Evolutionary conservation across 352 stramenopile species (phyloP).

Genomic region (Phytophthora crassamura): DNA sequence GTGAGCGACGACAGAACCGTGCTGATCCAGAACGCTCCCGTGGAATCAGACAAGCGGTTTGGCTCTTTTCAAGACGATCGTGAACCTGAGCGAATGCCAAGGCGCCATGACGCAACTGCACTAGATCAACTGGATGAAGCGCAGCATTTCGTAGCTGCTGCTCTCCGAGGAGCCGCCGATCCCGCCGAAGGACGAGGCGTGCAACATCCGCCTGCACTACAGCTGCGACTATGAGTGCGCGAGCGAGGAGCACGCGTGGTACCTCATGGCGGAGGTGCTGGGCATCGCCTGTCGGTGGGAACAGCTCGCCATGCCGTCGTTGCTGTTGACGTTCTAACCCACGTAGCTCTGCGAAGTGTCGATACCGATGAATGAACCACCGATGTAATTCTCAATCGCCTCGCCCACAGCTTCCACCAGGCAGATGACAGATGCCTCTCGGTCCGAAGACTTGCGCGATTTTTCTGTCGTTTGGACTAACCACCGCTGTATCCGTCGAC

Average conservation of each 20-base stretch:
- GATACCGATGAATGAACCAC: too few species aligned
- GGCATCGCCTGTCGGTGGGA: slow-evolving; percentile 51
- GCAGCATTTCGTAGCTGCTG: slow-evolving; percentile 50
- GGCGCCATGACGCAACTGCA: slow-evolving; percentile 24
- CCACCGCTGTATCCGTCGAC: too few species aligned
- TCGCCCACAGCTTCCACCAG: too few species aligned
- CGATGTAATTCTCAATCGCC: too few species aligned
- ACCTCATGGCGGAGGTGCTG: slow-evolving; percentile 53
- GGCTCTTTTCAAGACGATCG: slow-evolving; percentile 53
- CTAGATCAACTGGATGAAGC: slow-evolving; percentile 57
- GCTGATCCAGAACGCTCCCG: slow-evolving; percentile 51
- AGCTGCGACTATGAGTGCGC: slow-evolving; percentile 53
- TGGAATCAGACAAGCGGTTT: slow-evolving; percentile 26
- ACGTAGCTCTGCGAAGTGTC: too few species aligned
- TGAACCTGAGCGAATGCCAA: slow-evolving; percentile 39
- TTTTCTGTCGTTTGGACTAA: too few species aligned
- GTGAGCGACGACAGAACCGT: slow-evolving; percentile 45
- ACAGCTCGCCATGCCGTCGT: slow-evolving; percentile 40
- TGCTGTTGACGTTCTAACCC: slow-evolving; percentile 39
- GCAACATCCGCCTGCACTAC: slow-evolving; percentile 42
- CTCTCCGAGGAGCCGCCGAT: slow-evolving; percentile 34
- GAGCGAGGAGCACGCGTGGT: slow-evolving; percentile 48
- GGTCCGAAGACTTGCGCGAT: too few species aligned
- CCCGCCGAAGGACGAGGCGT: slow-evolving; percentile 1
- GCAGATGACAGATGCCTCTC: too few species aligned